phyloP scores from a whole-genome alignment of 2,329 filamentous ascomycete species.

The Neofusicoccum ribis region DNA sequence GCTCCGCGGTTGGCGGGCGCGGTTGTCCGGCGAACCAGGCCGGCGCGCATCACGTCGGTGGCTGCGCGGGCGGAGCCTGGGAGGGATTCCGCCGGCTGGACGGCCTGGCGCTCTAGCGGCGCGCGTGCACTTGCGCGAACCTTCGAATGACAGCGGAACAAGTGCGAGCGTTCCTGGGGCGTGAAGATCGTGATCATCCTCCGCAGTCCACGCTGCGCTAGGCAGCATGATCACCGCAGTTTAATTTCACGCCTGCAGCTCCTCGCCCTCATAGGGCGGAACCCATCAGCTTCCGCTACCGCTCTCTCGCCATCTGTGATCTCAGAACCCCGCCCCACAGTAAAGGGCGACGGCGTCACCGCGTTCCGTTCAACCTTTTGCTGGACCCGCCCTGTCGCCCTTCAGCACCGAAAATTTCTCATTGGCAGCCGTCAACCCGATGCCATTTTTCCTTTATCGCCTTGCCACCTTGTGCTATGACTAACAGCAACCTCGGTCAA shows the following conservation, averaged over 20 bases:
- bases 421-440: not conserved
- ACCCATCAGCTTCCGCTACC: not conserved
- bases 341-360: not conserved
- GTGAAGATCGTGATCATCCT: not conserved
- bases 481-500: not conserved
- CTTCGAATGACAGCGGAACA: too few species aligned
- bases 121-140: too few species aligned
- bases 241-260: constrained; percentile 8
- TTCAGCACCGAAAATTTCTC: not conserved
- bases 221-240: not conserved
- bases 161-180: not conserved
- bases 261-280: not conserved
- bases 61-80: not conserved
- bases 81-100: too few species aligned
- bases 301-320: not conserved
- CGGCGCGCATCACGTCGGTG: not conserved
- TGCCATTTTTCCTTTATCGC: not conserved
- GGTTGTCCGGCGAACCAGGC: not conserved
- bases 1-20: not conserved
- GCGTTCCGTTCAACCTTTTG: not conserved
- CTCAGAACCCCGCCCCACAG: not conserved
- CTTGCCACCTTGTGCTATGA: not conserved
- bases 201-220: not conserved
- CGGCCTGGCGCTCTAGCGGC: too few species aligned
- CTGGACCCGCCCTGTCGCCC: not conserved